Evolutionary conservation across 257 asterid species (phyloP), one percentile per base, ranked within the genome.

Genomic region (Nicotiana otophora): DNA sequence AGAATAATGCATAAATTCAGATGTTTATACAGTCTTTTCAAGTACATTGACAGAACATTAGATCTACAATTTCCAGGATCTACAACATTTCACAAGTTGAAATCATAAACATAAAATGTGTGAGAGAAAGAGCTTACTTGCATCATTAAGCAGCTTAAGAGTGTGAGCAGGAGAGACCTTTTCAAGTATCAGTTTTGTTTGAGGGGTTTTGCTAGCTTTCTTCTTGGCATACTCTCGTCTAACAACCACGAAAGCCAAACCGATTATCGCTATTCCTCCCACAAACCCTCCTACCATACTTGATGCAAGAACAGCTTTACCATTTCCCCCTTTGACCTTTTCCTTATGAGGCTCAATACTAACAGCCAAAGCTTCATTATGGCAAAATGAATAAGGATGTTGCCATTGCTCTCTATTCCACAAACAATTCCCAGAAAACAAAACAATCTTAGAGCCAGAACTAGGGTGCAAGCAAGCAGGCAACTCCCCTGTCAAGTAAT

Each of bases 131-230:
- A 9, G 57, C 94, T 84, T 85, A 95, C 98, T 92, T 85, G 98
- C 99, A 87, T 95, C 97, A 84, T 89, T 88, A 82, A 95, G 99
- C 86, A 95, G 88, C 94, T 92, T 90, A 23, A 92, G 92, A 15
- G 97, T 90, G 85, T 86, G 84, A 2, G 83, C 98, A 53, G 94
- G 93, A 10, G 95, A 88, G 46, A 89, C 90, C 82, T 87, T 90
- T 85, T 92, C 97, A 55, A 90, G 82, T 4, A 91, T 86, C 80
- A 86, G 77, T 67, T 81, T 88, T n/a, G 91, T 83, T 39, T 57
- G 90, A 78, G 91, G 84, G 42, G 36, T 87, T 82, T 87, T 84
- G 61, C 87, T 85, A 76, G 23, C 63, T 62, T 82, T 81, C 87
- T 85, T 36, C 87, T 87, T 91, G 7, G 68, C 75, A 60, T 46